A percentile compares a stretch with the other conserved stretches of the same genome.
Evolutionary conservation across 1,284 basidiomycete genomes (phyloP).

Genomic region (Puccinia coronata): DNA sequence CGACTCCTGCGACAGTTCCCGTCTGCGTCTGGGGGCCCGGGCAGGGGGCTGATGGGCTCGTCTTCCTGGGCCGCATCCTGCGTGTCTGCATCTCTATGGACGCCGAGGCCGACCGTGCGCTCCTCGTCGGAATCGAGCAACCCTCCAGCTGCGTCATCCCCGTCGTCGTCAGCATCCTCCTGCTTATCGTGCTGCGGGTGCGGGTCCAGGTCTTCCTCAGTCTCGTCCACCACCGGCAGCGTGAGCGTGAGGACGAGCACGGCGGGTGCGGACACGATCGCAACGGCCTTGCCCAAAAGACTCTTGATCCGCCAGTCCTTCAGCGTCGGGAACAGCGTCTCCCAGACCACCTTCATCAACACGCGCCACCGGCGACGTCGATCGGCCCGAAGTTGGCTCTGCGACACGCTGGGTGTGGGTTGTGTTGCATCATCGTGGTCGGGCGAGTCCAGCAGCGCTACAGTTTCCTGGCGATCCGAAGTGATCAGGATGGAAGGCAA

Average conservation of each 20-base stretch:
- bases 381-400: neutral
- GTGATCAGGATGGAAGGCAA: slow-evolving; percentile 27
- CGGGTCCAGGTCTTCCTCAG: slow-evolving; percentile 59
- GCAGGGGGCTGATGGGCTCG: slow-evolving; percentile 29
- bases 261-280: slow-evolving; percentile 80
- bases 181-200: slow-evolving; percentile 31
- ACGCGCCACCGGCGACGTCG: neutral
- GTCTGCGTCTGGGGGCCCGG: neutral
- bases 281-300: slow-evolving; percentile 70
- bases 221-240: slow-evolving; percentile 74
- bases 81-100: slow-evolving; percentile 51
- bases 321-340: slow-evolving; percentile 77
- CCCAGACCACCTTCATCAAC: neutral
- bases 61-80: slow-evolving; percentile 50
- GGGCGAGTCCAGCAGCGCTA: neutral
- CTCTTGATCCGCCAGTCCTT: slow-evolving; percentile 74
- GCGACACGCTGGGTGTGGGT: too few relatives aligned
- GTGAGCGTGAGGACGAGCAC: slow-evolving; percentile 83
- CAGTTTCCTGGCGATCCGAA: slow-evolving; percentile 19
- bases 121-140: slow-evolving; percentile 59
- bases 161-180: slow-evolving; percentile 52
- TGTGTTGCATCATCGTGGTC: neutral
- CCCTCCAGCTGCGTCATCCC: slow-evolving; percentile 55
- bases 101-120: slow-evolving; percentile 23
- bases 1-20: neutral